A percentile compares a stretch with the other conserved stretches of the same genome.
phyloP scores from a whole-genome alignment of 805 yeast genomes.

The Zygosaccharomyces siamensis region DNA sequence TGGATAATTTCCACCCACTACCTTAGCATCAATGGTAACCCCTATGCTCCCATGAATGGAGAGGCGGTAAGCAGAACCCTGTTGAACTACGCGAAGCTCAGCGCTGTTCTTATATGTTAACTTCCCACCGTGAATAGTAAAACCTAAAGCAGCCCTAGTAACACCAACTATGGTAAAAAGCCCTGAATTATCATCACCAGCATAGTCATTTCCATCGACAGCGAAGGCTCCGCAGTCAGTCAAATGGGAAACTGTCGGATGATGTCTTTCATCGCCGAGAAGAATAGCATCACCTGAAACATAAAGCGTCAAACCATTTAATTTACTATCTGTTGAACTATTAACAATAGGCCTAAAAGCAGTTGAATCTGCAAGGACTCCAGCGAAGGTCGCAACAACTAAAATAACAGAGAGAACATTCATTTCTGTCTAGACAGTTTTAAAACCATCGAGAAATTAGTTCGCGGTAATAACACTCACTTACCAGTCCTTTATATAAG shows the following conservation, averaged over 20 bases:
- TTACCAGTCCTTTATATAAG: too few species aligned
- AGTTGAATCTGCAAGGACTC: conserved; percentile 4
- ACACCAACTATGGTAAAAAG: conserved; percentile 20
- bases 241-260: neutral
- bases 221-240: neutral
- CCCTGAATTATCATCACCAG: conserved; percentile 26
- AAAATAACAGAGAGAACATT: neutral
- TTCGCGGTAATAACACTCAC: too few species aligned
- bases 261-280: neutral
- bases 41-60: neutral
- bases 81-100: conserved; percentile 40
- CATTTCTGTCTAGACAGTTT: neutral
- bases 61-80: conserved; percentile 19
- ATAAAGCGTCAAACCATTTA: neutral
- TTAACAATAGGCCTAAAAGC: neutral
- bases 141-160: conserved; percentile 34
- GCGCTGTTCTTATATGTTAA: conserved; percentile 34
- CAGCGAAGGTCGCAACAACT: neutral
- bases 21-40: neutral
- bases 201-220: conserved; percentile 26
- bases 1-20: neutral
- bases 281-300: neutral
- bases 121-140: conserved; percentile 37
- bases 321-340: neutral
- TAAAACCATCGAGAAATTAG: too few species aligned